Conservation (phyloP, 1,284 basidiomycete species). For the Apiotrichum gamsii region DNA sequence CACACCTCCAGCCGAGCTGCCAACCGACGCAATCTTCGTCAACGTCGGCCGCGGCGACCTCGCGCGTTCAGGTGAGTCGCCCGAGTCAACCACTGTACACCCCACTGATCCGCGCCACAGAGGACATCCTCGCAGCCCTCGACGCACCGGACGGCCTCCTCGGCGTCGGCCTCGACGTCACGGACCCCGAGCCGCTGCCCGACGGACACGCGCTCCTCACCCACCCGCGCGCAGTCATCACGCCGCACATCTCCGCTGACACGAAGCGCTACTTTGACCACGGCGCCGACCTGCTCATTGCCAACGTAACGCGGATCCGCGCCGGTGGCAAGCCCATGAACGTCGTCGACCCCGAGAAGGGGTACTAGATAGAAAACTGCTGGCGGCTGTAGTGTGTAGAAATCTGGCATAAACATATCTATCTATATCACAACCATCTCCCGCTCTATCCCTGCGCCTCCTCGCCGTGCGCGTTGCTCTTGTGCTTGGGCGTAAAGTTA, state of each 20-base stretch:
- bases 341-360: conserved; percentile 39
- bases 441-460: conserved; percentile 51
- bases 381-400: no score
- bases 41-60: conserved; percentile 47
- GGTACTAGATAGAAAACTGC: conserved; percentile 27
- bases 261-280: conserved; percentile 36
- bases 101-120: neutral
- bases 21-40: conserved; percentile 38
- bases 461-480: conserved; percentile 60
- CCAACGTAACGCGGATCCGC: conserved; percentile 40
- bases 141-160: conserved; percentile 22
- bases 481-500: conserved; percentile 68
- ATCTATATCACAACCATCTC: neutral
- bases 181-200: conserved; percentile 47
- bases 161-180: conserved; percentile 44
- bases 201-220: conserved; percentile 37
- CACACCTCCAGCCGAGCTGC: conserved; percentile 22
- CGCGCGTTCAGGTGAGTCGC: conserved; percentile 25
- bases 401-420: no score
- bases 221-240: conserved; percentile 41
- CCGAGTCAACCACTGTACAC: neutral
- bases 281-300: conserved; percentile 42
- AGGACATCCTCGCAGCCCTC: conserved; percentile 5
- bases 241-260: conserved; percentile 40
- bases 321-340: conserved; percentile 36